phyloP scores from a whole-genome alignment of 768 basidiomycete genomes.

The Russula virescens region DNA sequence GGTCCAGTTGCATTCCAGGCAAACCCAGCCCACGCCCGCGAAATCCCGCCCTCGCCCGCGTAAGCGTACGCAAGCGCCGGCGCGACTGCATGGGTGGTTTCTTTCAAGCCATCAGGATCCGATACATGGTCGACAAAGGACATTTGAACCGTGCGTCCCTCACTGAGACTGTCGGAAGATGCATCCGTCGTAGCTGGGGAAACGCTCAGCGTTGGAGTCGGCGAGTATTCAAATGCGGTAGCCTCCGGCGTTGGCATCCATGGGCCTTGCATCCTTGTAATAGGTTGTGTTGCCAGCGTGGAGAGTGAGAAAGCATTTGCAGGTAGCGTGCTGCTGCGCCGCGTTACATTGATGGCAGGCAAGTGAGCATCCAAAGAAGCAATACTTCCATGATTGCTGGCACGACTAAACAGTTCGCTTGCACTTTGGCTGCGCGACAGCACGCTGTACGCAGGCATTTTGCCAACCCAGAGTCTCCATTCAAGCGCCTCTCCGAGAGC shows the following conservation, averaged over 20 bases:
- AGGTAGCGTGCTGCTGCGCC: conserved; percentile 18
- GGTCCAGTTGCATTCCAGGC: conserved; percentile 19
- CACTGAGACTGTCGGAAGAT: conserved; percentile 22
- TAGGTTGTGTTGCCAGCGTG: not conserved
- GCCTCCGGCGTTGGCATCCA: conserved; percentile 16
- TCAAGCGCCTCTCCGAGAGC: conserved; percentile 80
- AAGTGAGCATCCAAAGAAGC: not conserved
- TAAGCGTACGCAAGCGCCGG: conserved; percentile 24
- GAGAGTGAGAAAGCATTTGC: not conserved
- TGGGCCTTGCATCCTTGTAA: conserved; percentile 3
- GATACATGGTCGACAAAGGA: conserved; percentile 17
- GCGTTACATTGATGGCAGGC: not conserved
- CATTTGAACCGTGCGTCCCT: conserved; percentile 25
- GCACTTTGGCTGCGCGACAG: conserved; percentile 19
- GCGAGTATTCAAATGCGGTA: conserved; percentile 17
- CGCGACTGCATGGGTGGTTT: not conserved
- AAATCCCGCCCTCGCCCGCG: conserved; percentile 25
- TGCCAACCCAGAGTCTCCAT: conserved; percentile 93
- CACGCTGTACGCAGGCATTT: conserved; percentile 35
- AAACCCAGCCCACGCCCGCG: conserved; percentile 20
- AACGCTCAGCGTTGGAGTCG: conserved; percentile 23
- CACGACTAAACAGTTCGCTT: not conserved
- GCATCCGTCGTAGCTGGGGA: conserved; percentile 22
- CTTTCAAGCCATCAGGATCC: conserved; percentile 12
- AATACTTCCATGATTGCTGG: not conserved